These are phyloP conservation scores for Raphanus sativus DNA, from an alignment of 345 rosid species.

Conservation along the genomic window DNA sequence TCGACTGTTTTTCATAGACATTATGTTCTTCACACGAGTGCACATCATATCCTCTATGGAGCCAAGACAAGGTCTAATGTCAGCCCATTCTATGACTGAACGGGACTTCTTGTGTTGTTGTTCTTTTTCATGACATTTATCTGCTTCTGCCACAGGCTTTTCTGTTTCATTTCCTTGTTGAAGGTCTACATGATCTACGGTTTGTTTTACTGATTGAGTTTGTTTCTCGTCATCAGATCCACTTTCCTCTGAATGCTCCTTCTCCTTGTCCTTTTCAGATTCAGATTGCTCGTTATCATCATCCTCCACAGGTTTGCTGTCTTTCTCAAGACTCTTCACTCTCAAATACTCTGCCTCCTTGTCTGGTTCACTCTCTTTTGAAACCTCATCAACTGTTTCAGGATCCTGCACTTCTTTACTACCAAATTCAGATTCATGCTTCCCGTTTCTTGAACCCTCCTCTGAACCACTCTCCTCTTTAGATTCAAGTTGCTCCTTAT, in stretches of 20 bases:
- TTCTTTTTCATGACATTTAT: slow-evolving; percentile 39
- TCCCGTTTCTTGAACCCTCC: slow-evolving; percentile 31
- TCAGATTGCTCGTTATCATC: slow-evolving; percentile 40
- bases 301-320: slow-evolving; percentile 31
- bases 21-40: slow-evolving; percentile 54
- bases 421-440: slow-evolving; percentile 33
- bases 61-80: slow-evolving; percentile 60
- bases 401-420: slow-evolving; percentile 28
- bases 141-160: slow-evolving; percentile 36
- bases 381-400: slow-evolving; percentile 40
- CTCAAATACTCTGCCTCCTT: slow-evolving; percentile 39
- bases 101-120: slow-evolving; percentile 41
- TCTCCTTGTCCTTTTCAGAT: slow-evolving; percentile 39
- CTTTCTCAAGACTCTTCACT: slow-evolving; percentile 25
- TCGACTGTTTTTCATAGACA: slow-evolving; percentile 38
- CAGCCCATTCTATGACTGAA: slow-evolving; percentile 56
- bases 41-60: slow-evolving; percentile 74
- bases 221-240: slow-evolving; percentile 41
- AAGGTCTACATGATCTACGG: slow-evolving; percentile 37
- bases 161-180: slow-evolving; percentile 40
- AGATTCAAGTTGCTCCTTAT: slow-evolving; percentile 29
- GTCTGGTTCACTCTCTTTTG: slow-evolving; percentile 34
- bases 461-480: slow-evolving; percentile 26
- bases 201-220: slow-evolving; percentile 33
- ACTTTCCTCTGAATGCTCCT: slow-evolving; percentile 31